Evolutionary conservation across 768 basidiomycete genomes (phyloP).

Genomic region (Tricholomella constricta): DNA sequence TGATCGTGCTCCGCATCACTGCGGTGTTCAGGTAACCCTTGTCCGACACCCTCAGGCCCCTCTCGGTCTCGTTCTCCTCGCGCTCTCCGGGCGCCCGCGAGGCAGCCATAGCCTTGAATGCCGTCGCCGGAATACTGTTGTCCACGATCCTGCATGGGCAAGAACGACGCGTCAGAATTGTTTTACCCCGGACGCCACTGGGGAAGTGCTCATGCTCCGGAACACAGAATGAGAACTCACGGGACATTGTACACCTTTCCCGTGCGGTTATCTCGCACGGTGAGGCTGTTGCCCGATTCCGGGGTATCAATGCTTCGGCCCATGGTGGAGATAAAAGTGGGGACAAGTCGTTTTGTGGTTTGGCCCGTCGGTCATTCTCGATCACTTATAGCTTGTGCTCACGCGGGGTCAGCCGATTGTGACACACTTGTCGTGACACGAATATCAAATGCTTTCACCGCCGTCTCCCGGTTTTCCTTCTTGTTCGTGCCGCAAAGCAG

Average conservation of each 20-base stretch:
- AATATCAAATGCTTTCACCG: conserved; percentile 15
- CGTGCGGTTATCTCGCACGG: conserved; percentile 83
- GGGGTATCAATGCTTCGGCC: conserved; percentile 14
- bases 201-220: background rate
- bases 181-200: background rate
- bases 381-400: conserved; percentile 1
- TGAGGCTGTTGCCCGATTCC: conserved; percentile 44
- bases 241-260: conserved; percentile 75
- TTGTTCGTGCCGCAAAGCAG: no score
- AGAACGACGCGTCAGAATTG: background rate
- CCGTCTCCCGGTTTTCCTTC: no score
- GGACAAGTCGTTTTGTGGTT: background rate
- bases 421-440: background rate
- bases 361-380: conserved; percentile 1
- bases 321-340: conserved; percentile 8
- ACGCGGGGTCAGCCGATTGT: conserved; percentile 5
- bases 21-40: conserved; percentile 85
- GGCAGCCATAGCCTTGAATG: conserved; percentile 78
- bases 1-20: conserved; percentile 78
- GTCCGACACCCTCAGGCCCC: conserved; percentile 77
- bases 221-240: conserved; percentile 43
- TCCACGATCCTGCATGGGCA: conserved; percentile 62
- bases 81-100: conserved; percentile 58
- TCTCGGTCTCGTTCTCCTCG: conserved; percentile 81
- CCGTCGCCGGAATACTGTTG: conserved; percentile 78